A percentile compares a stretch with the other conserved stretches of the same genome.
These are phyloP conservation scores for Solanum ossicruentum DNA, from an alignment of 257 asterid species.

Conservation along the genomic window DNA sequence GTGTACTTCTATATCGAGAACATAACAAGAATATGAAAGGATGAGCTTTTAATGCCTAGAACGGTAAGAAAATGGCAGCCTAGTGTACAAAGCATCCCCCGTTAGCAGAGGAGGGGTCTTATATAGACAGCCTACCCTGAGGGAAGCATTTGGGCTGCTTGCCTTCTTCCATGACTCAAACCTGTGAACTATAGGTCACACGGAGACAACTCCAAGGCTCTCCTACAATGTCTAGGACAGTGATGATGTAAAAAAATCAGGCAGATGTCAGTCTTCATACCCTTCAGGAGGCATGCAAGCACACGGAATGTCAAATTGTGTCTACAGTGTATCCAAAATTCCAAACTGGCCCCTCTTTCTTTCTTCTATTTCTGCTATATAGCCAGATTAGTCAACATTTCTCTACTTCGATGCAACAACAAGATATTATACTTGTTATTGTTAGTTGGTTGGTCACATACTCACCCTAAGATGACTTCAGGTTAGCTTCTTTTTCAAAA, in stretches of 20 bases:
- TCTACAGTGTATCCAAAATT: neutral
- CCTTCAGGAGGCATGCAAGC: neutral
- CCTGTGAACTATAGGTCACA: neutral
- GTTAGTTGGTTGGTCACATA: neutral
- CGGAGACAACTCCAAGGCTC: neutral
- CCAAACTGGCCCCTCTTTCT: neutral
- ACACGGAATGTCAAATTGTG: neutral
- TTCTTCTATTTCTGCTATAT: neutral
- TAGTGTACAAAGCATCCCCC: neutral
- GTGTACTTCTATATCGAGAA: neutral
- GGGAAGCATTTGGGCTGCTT: neutral
- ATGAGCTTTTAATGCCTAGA: neutral
- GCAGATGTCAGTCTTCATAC: neutral
- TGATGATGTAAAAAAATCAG: neutral
- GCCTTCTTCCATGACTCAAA: neutral
- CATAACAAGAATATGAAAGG: neutral
- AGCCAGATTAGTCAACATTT: neutral
- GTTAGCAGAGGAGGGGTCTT: neutral
- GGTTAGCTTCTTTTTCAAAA: neutral
- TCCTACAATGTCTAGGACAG: neutral
- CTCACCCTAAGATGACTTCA: neutral
- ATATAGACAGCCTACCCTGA: neutral
- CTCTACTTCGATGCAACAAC: neutral
- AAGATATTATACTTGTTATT: neutral
- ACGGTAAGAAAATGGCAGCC: neutral